Percentiles rank a stretch among this genome's conserved stretches.
Conservation (phyloP, 2,329 filamentous ascomycete species). For the Cordyceps farinosa region DNA sequence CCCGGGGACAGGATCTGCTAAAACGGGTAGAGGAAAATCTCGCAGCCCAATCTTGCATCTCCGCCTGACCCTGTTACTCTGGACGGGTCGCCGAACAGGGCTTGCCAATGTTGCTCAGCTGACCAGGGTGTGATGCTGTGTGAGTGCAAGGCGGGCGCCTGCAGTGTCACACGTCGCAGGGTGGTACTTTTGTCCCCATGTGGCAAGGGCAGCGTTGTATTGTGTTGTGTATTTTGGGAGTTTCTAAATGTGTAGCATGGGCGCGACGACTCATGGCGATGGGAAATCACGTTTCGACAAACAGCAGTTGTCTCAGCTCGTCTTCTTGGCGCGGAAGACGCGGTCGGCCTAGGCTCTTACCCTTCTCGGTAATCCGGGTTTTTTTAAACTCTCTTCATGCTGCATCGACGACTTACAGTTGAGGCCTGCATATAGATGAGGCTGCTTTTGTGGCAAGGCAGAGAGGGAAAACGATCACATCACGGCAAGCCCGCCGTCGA, state of each 20-base stretch:
- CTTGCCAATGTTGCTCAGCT: conserved; percentile 11
- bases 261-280: neutral
- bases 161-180: neutral
- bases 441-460: too few relatives aligned
- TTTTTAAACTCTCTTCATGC: neutral
- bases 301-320: neutral
- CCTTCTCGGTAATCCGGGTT: neutral
- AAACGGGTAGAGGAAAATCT: neutral
- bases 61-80: conserved; percentile 1
- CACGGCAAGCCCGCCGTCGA: neutral
- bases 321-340: neutral
- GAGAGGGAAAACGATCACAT: neutral
- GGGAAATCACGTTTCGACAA: neutral
- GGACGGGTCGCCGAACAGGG: neutral
- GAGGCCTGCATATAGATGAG: neutral
- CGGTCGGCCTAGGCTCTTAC: neutral
- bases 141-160: neutral
- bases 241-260: neutral
- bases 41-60: conserved; percentile 12
- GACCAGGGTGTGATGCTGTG: neutral
- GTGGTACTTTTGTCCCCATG: too few relatives aligned
- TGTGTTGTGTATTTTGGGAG: neutral
- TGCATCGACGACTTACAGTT: neutral
- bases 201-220: neutral
- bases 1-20: neutral